phyloP scores from a whole-genome alignment of 1,139 yeast genomes.

The Lodderomyces margitis region DNA sequence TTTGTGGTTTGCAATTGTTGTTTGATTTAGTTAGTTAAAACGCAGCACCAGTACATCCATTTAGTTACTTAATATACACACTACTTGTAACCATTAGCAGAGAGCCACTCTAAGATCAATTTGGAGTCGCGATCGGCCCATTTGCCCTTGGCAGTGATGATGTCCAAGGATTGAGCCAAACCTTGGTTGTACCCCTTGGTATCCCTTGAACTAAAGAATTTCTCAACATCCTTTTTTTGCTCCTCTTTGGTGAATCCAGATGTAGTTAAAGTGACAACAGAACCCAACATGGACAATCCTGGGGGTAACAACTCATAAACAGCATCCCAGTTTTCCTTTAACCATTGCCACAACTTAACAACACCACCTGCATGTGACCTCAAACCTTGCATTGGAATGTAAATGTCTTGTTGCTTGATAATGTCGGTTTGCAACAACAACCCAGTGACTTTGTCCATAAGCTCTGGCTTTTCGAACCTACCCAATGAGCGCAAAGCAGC shows the following conservation, averaged over 20 bases:
- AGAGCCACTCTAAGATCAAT: conserved; percentile 54
- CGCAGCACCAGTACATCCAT: background rate
- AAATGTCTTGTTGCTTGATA: conserved; percentile 78
- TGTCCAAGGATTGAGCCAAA: conserved; percentile 69
- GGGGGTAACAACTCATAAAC: conserved; percentile 71
- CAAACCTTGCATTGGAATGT: conserved; percentile 73
- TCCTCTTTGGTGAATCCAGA: conserved; percentile 64
- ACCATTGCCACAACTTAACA: conserved; percentile 73
- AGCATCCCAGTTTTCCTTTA: conserved; percentile 69
- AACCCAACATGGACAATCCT: conserved; percentile 74
- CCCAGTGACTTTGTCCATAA: conserved; percentile 60
- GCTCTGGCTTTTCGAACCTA: conserved; percentile 54
- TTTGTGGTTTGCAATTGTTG: conserved; percentile 61
- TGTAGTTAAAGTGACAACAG: conserved; percentile 61
- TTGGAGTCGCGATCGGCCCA: conserved; percentile 67
- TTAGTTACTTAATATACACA: conserved; percentile 4
- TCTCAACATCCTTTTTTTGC: conserved; percentile 55
- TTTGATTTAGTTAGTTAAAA: conserved; percentile 19
- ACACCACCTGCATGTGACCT: conserved; percentile 62
- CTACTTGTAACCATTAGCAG: conserved; percentile 41
- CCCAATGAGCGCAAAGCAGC: conserved; percentile 78
- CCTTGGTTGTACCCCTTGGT: conserved; percentile 75
- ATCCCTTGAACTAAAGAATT: conserved; percentile 59
- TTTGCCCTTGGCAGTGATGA: conserved; percentile 56
- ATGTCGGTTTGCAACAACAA: conserved; percentile 65